A percentile compares a stretch with the other conserved stretches of the same genome.
Conservation (phyloP, 2,329 filamentous ascomycete species). For the Aspergillus tubingensis region DNA sequence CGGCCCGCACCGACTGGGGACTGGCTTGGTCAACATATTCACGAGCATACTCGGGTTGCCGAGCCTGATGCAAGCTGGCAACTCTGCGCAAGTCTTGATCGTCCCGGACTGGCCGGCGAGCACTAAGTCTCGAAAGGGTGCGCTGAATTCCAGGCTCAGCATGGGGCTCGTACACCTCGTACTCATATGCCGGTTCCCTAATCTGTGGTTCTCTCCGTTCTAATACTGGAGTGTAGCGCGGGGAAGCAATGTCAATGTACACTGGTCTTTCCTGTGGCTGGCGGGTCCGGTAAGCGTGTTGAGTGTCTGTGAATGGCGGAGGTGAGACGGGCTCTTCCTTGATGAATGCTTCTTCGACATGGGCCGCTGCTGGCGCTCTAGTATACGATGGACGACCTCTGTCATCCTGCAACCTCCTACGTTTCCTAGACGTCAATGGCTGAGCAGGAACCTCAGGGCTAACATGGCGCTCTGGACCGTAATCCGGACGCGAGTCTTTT, state of each 20-base stretch:
- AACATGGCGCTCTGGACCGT: slow-evolving; percentile 33
- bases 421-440: slow-evolving; percentile 53
- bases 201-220: slow-evolving; percentile 36
- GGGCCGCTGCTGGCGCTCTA: slow-evolving; percentile 33
- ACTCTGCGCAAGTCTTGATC: slow-evolving; percentile 50
- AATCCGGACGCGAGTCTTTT: slow-evolving; percentile 52
- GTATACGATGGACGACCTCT: slow-evolving; percentile 34
- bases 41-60: slow-evolving; percentile 44
- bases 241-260: slow-evolving; percentile 51
- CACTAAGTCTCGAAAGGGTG: slow-evolving; percentile 42
- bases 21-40: slow-evolving; percentile 50
- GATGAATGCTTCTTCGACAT: slow-evolving; percentile 54
- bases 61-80: slow-evolving; percentile 48
- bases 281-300: slow-evolving; percentile 38
- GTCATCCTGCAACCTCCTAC: slow-evolving; percentile 49
- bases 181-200: slow-evolving; percentile 38
- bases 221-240: slow-evolving; percentile 39
- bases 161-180: slow-evolving; percentile 37
- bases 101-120: slow-evolving; percentile 42
- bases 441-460: slow-evolving; percentile 48
- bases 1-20: slow-evolving; percentile 37
- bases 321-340: slow-evolving; percentile 66
- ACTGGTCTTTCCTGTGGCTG: slow-evolving; percentile 46
- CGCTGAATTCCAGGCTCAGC: slow-evolving; percentile 38
- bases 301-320: slow-evolving; percentile 54